Evolutionary conservation across 257 asterid genomes (phyloP), one percentile per base, ranked within the genome.

Genomic region (Paraleonurus japonicus): DNA sequence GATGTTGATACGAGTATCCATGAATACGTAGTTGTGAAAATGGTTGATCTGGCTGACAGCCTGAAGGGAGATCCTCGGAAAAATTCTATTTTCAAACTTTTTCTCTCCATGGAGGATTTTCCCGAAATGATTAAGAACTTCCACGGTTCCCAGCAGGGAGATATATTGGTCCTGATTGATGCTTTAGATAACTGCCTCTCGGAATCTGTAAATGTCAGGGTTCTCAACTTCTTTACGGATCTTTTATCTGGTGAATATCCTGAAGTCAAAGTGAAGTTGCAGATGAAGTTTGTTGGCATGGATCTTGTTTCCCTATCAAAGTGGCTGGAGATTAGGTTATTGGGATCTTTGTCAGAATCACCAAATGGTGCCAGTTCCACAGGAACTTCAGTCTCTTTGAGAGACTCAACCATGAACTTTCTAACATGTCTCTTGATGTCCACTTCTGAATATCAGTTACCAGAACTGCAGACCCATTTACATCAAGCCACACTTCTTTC

Each of bases 291-390:
- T 70, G 82, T 84, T 45, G 75, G 63, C 78, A 88, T 87, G 94
- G 93, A 87, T 79, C 66, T 81, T 76, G 80, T 50, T 71, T 81
- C 73, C 81, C 82, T 95, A 16, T 82, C 90, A 5, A 89, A 81
- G 84, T 95, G 99, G 99, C 82, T 95, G 65, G 96, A 88, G 78
- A 80, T 75, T 68, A 89, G 97, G 84, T 84, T 95, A 76, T 74
- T 95, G 61, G 98, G 98, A 74, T 78, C 82, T 70, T 78, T 78
- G 54, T 63, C 74, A 48, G 91, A 85, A 73, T 73, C 85, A 63
- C 71, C 85, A 4, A 74, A 60, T 67, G 89, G 82, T 12, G 80
- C 63, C 64, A 76, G 77, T 75, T 83, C 79, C 59, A 81, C 81
- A 82, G 96, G 78, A 79, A 70, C 85, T 75, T 86, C 98, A 63